Base-by-base conservation (phyloP, 352 stramenopile genomes). In the Phytophthora vignae region DNA sequence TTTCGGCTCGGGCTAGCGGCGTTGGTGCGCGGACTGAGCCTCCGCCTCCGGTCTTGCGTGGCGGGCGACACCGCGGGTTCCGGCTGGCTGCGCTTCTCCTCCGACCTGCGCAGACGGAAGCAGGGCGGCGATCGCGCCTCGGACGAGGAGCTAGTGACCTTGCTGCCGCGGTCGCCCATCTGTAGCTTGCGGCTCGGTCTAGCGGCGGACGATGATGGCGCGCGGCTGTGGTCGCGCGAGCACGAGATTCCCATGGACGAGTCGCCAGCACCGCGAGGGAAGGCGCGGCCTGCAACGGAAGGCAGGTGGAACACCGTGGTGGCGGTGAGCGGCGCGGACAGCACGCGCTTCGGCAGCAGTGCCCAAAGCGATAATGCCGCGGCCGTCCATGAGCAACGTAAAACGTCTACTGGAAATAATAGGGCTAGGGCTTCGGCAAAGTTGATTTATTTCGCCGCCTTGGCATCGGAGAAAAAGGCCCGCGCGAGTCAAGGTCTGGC, bases 161-260 rank as follows among this genome's bases (percentile, higher is more conserved):
- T 74, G 50, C 56, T 71, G 62, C 58, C 53, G 19, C 40, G 65
- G 17, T 78, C 67, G 21, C 29, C 42, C 57, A 76, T 69, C 21
- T 57, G 67, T 40, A 67, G 36, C 50, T 69, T 73, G 52, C 12
- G 60, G 21, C 40, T 55, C n/a, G 54, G 54, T 40, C 25, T 65
- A 22, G 53, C 17, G 53, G 40, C 14, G 40, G 40, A 19, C 14
- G 64, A 64, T 21, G 71, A 63, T 11, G 69, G 33, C n/a, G 55
- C 64, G 64, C 64, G 52, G 52, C 64, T 74, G 55, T 81, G 60
- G 27, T 83, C 65, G n/a, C 69, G 78, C 22, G 80, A 85, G 73
- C 76, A 83, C 25, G 70, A 65, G 29, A 63, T 76, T 49, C 80
- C 79, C 79, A 87, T 87, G 44, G 50, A 69, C 57, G 42, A 73